phyloP scores from a whole-genome alignment of 2,329 filamentous ascomycete genomes.

The Xylariaceae sp. region DNA sequence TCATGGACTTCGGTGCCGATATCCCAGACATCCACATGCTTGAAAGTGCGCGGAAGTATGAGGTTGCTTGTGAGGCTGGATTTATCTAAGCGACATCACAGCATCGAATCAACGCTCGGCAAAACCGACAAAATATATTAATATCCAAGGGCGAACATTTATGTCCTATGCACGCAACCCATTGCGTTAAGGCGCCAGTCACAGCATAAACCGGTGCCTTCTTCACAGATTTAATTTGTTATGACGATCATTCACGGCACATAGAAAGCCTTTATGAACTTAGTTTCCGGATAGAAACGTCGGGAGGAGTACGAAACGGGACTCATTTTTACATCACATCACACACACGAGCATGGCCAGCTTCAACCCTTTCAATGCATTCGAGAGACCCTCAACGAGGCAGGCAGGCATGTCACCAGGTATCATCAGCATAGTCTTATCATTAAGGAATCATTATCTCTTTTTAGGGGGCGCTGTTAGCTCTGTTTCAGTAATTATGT shows the following conservation, averaged over 20 bases:
- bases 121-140: not conserved
- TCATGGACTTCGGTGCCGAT: slow-evolving; percentile 86
- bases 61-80: slow-evolving; percentile 41
- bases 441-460: not conserved
- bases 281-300: not conserved
- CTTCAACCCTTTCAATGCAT: not conserved
- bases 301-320: not conserved
- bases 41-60: slow-evolving; percentile 52
- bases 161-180: not conserved
- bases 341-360: not conserved
- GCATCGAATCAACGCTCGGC: not conserved
- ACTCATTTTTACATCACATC: not conserved
- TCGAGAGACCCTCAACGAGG: not conserved
- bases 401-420: not conserved
- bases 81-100: slow-evolving; percentile 42
- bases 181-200: not conserved
- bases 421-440: not conserved
- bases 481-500: not conserved
- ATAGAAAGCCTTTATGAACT: not conserved
- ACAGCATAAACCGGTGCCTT: not conserved
- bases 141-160: slow-evolving; percentile 4
- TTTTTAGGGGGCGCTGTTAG: not conserved
- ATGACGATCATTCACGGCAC: not conserved
- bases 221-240: slow-evolving; percentile 14
- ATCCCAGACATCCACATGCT: slow-evolving; percentile 65